These are phyloP conservation scores for Aegilops tauschii DNA, from an alignment of 176 grass and related monocot species.

Conservation along the genomic window DNA sequence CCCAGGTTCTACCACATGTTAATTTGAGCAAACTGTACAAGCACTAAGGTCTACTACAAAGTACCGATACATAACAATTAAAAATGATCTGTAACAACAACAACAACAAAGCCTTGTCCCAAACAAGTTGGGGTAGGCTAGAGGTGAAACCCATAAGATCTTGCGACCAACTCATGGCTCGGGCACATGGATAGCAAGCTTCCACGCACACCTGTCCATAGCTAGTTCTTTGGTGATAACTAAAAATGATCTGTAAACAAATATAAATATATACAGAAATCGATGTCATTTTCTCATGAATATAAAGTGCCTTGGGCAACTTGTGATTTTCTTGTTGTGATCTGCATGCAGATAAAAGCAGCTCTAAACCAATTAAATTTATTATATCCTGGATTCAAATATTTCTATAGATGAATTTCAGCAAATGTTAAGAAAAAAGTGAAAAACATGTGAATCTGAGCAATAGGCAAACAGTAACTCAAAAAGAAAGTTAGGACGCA, in stretches of 20 bases:
- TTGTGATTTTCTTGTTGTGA: neutral
- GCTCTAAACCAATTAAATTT: neutral
- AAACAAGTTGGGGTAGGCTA: too few species aligned
- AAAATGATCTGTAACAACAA: neutral
- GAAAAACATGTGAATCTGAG: neutral
- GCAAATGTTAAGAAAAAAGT: neutral
- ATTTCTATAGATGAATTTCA: neutral
- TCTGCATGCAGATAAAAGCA: neutral
- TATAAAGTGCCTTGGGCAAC: neutral
- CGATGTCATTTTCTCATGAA: neutral
- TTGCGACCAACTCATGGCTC: too few species aligned
- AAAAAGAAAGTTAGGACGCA: neutral
- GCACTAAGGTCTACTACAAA: neutral
- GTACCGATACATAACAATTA: neutral
- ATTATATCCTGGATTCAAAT: neutral
- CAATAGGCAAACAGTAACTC: neutral
- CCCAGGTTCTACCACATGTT: neutral
- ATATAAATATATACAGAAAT: neutral
- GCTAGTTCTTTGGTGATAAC: too few species aligned
- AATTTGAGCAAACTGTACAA: neutral
- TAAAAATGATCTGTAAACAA: neutral
- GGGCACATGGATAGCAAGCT: too few species aligned
- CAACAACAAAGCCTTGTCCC: too few species aligned
- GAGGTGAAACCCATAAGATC: too few species aligned
- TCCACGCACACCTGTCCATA: too few species aligned